A percentile compares a stretch with the other conserved stretches of the same genome.
phyloP scores from a whole-genome alignment of 1,139 yeast species.

The Candida labiduridarum region DNA sequence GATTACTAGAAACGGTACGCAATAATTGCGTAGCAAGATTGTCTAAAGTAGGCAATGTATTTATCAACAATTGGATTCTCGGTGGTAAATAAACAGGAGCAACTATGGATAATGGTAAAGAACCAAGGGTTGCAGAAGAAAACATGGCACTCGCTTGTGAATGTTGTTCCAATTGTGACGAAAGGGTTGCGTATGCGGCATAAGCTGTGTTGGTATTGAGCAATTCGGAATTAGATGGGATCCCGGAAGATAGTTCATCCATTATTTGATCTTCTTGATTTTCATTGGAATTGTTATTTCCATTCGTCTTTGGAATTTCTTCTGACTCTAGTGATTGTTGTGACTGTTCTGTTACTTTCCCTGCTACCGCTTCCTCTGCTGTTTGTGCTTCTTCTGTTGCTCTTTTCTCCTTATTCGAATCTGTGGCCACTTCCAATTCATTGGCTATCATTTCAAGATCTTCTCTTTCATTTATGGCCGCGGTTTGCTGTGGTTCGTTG shows the following conservation, averaged over 20 bases:
- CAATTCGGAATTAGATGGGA: slow-evolving; percentile 47
- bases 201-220: slow-evolving; percentile 45
- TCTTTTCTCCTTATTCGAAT: slow-evolving; percentile 15
- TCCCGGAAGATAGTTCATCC: slow-evolving; percentile 9
- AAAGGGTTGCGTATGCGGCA: slow-evolving; percentile 46
- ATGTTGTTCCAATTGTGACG: slow-evolving; percentile 27
- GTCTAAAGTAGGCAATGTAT: slow-evolving; percentile 72
- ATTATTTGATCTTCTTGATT: neutral
- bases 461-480: slow-evolving; percentile 16
- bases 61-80: slow-evolving; percentile 60
- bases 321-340: neutral
- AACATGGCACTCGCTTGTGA: slow-evolving; percentile 27
- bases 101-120: slow-evolving; percentile 57
- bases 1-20: slow-evolving; percentile 65
- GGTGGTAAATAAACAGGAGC: slow-evolving; percentile 62
- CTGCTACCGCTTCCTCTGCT: slow-evolving; percentile 24
- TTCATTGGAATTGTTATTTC: neutral
- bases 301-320: neutral
- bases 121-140: slow-evolving; percentile 57
- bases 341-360: slow-evolving; percentile 16
- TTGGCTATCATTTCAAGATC: slow-evolving; percentile 22
- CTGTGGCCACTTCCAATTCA: slow-evolving; percentile 22
- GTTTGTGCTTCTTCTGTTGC: slow-evolving; percentile 14
- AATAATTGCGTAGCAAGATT: slow-evolving; percentile 75
- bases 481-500: neutral